phyloP scores from a whole-genome alignment of 2,329 filamentous ascomycete species.

The Aureobasidium sp. region DNA sequence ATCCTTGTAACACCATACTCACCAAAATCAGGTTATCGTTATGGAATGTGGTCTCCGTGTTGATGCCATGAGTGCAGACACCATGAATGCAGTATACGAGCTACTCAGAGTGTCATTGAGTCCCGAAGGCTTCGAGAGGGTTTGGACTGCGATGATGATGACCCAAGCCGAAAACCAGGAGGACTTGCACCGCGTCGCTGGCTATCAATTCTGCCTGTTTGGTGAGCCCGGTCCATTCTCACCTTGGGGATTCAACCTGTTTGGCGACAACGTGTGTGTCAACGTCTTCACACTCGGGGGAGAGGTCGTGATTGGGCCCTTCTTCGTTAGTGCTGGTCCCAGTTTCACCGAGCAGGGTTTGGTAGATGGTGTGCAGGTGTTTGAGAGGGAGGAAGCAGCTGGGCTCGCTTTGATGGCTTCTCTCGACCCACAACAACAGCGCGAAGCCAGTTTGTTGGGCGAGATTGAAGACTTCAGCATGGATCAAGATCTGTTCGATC shows the following conservation, averaged over 20 bases:
- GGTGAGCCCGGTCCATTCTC: conserved; percentile 46
- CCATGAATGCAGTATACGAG: conserved; percentile 43
- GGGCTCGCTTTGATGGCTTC: conserved; percentile 60
- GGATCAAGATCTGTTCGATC: conserved; percentile 31
- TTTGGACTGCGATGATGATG: conserved; percentile 60
- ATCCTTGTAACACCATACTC: not conserved
- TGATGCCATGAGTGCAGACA: conserved; percentile 46
- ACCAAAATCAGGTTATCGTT: conserved; percentile 44
- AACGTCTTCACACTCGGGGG: conserved; percentile 55
- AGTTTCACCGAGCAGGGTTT: conserved; percentile 25
- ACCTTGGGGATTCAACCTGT: conserved; percentile 66
- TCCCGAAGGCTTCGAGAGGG: conserved; percentile 60
- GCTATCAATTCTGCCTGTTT: conserved; percentile 65
- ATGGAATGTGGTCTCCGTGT: conserved; percentile 56
- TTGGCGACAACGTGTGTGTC: conserved; percentile 69
- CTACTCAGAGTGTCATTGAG: conserved; percentile 53
- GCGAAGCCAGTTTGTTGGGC: conserved; percentile 40
- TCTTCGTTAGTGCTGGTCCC: conserved; percentile 60
- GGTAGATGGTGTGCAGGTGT: conserved; percentile 50
- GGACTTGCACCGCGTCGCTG: conserved; percentile 6
- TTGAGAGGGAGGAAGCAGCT: conserved; percentile 53
- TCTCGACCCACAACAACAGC: conserved; percentile 39
- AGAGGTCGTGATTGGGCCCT: conserved; percentile 61
- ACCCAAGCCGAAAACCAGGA: conserved; percentile 50
- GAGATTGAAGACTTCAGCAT: conserved; percentile 40